Conservation (phyloP, 441 rosid genomes). For the Erodium moschatum region DNA sequence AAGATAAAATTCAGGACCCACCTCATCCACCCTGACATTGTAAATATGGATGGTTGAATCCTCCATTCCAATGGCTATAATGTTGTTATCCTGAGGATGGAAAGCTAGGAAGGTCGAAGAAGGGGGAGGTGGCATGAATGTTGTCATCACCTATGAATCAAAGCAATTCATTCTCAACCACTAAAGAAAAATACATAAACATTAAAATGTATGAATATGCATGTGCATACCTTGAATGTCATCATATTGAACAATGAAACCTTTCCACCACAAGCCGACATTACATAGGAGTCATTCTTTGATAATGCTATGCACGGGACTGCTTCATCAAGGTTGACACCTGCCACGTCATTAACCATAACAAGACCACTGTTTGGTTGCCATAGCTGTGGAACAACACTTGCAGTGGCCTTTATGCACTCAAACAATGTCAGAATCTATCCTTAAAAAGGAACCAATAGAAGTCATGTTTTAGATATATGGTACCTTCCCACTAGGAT, state of each 20-base stretch:
- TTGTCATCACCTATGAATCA: constrained; percentile 69
- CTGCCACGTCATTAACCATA: constrained; percentile 62
- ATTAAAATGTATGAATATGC: constrained; percentile 20
- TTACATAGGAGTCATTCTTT: constrained; percentile 74
- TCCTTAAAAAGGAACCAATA: constrained; percentile 5
- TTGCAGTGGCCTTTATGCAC: constrained; percentile 45
- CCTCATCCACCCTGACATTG: constrained; percentile 87
- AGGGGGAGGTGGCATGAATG: constrained; percentile 81
- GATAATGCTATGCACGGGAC: constrained; percentile 79
- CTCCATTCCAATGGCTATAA: constrained; percentile 91
- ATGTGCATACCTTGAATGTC: constrained; percentile 58
- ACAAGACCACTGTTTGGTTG: constrained; percentile 63
- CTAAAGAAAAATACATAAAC: constrained; percentile 6
- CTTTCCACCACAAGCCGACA: constrained; percentile 81
- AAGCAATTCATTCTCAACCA: constrained; percentile 10
- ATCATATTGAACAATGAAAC: constrained; percentile 75
- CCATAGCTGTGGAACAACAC: constrained; percentile 58
- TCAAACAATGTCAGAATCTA: constrained; percentile 5
- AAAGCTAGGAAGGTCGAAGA: constrained; percentile 85
- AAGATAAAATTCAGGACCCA: constrained; percentile 22
- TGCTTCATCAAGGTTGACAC: constrained; percentile 59
- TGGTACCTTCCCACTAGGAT: constrained; percentile 34
- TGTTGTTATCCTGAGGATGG: constrained; percentile 84
- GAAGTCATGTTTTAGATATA: constrained; percentile 32
- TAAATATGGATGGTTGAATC: constrained; percentile 85